Evolutionary conservation across 148 eudicot species (phyloP), one percentile per base, ranked within the genome.

Genomic region (Chenopodium album): DNA sequence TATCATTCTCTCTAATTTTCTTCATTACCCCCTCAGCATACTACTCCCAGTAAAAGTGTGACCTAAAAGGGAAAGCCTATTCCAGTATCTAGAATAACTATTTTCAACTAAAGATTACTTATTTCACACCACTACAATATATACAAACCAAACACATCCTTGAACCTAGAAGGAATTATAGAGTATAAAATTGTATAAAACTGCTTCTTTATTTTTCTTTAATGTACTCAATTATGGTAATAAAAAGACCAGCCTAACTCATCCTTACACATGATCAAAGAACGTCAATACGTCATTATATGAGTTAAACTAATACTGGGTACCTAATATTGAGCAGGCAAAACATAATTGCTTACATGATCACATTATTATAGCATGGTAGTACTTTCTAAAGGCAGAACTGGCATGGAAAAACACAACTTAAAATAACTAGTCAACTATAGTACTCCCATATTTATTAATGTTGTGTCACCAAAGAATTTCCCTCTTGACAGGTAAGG

Each of bases 381-480:
- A 62, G 26, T 62, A 62, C 62, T 17, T 56, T 56, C 17, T 56
- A 56, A 54, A 17, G 22, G 20, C 62, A 56, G 32, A 23, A 9
- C 14, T 26, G 31, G 47, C 37, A 78, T 44, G 20, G 46, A 48
- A 76, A 67, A 81, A 68, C 47, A 34, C 48, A 32, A 68, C 12
- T 20, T n/a, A 23, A 20, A 7, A 68, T 41, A 75, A 6, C 54
- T 32, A 72, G 78, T 73, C 78, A 73, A 62, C 20, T 20, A 54
- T 70, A 54, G 32, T 31, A 50, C 32, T 32, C 26, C 14, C 54
- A 50, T 9, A 13, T 50, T 34, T 48, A 64, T 54, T 79, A 26
- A 71, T 75, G 71, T 17, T 73, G 54, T 65, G 73, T 64, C 64
- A 78, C 46, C 79, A 63, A 13, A 32, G 26, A 79, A 64, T 7